Percentiles rank a stretch among this genome's conserved stretches.
Evolutionary conservation across 2,329 filamentous ascomycete species (phyloP).

Genomic region (Grosmannia serpens): DNA sequence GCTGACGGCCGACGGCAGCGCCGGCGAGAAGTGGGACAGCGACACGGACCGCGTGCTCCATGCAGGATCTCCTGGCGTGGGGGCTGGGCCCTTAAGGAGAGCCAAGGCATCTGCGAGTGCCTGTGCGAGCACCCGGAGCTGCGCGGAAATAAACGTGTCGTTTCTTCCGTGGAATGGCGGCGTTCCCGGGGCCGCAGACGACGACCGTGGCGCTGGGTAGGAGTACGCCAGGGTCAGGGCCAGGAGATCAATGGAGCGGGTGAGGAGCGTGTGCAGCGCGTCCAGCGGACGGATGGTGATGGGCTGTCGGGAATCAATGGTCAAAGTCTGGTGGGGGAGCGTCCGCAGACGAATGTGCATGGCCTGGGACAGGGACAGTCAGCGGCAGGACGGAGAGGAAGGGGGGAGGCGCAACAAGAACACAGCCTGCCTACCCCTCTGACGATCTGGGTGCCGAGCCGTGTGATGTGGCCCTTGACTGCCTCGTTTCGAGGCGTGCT

Average conservation of each 20-base stretch:
- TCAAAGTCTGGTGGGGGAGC: constrained; percentile 40
- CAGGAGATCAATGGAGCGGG: constrained; percentile 72
- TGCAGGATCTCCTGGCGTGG: constrained; percentile 25
- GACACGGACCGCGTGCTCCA: constrained; percentile 35
- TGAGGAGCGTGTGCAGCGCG: constrained; percentile 64
- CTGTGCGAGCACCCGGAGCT: constrained; percentile 43
- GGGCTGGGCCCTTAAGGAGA: constrained; percentile 43
- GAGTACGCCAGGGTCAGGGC: constrained; percentile 60
- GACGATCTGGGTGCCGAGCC: constrained; percentile 80
- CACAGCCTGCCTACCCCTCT: constrained; percentile 56
- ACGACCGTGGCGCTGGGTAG: not conserved
- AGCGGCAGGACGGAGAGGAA: not conserved
- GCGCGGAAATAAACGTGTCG: constrained; percentile 36
- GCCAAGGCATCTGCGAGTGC: constrained; percentile 39
- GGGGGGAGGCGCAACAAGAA: not conserved
- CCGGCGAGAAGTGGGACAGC: constrained; percentile 30
- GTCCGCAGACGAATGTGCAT: constrained; percentile 68
- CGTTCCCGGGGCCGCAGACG: not conserved
- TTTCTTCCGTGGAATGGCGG: not conserved
- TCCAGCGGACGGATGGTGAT: constrained; percentile 59
- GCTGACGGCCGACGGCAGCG: constrained; percentile 54
- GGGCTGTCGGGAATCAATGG: constrained; percentile 34
- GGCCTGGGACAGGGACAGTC: constrained; percentile 34
- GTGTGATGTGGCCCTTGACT: constrained; percentile 85
- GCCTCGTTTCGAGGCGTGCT: constrained; percentile 78